These are phyloP conservation scores for Syncephalis plumigaleata DNA, from an alignment of 371 early-diverging fungal species.

Conservation along the genomic window DNA sequence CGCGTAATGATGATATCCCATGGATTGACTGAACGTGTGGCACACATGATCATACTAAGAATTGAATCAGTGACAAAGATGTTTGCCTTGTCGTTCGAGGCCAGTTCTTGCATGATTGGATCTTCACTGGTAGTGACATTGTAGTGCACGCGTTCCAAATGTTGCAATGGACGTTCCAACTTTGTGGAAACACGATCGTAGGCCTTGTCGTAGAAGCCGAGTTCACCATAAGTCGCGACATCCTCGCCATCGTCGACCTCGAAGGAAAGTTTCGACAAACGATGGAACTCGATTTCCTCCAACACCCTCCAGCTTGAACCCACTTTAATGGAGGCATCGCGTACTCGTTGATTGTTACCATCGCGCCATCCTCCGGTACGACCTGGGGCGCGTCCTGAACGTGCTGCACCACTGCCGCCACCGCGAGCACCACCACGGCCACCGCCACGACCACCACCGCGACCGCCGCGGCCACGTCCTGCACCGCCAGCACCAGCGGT, in stretches of 20 bases:
- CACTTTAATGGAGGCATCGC: conserved; percentile 78
- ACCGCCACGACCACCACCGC: conserved; percentile 14
- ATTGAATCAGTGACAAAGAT: conserved; percentile 87
- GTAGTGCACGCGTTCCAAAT: conserved; percentile 45
- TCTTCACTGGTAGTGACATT: conserved; percentile 71
- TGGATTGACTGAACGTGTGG: conserved; percentile 79
- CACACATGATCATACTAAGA: conserved; percentile 81
- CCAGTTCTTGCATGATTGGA: conserved; percentile 49
- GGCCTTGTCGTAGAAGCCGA: conserved; percentile 61
- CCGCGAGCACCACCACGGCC: conserved; percentile 20
- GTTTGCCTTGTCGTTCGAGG: conserved; percentile 40
- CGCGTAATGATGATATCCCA: conserved; percentile 93
- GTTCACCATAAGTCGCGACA: conserved; percentile 51
- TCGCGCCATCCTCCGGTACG: conserved; percentile 20
- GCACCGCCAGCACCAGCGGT: conserved; percentile 7
- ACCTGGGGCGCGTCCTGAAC: neutral
- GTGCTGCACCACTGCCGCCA: conserved; percentile 10
- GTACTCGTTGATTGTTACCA: conserved; percentile 44
- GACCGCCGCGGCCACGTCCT: conserved; percentile 23
- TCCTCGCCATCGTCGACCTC: conserved; percentile 59
- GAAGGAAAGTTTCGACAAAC: conserved; percentile 68
- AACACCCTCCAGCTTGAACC: conserved; percentile 81
- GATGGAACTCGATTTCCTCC: conserved; percentile 87
- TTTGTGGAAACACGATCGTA: conserved; percentile 77
- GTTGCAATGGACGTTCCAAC: conserved; percentile 54